These are phyloP conservation scores for Lactifluus echinatus DNA, from an alignment of 768 basidiomycete species.

Conservation along the genomic window DNA sequence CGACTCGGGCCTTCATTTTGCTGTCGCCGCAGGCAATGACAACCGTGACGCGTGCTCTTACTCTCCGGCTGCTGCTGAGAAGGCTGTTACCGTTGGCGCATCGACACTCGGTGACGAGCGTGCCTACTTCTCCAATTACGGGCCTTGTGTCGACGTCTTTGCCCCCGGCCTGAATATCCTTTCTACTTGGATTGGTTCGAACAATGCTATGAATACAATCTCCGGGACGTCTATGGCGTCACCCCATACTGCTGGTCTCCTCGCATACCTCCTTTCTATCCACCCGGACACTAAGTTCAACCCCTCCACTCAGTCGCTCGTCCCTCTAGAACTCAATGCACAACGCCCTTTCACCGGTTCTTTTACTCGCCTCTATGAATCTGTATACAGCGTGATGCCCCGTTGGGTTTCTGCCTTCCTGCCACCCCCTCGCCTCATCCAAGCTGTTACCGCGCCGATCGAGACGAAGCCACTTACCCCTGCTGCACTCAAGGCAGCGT, in stretches of 20 bases:
- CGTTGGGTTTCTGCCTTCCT: conserved; percentile 46
- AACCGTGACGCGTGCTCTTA: conserved; percentile 86
- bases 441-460: conserved; percentile 31
- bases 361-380: conserved; percentile 41
- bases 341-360: conserved; percentile 30
- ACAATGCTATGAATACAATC: conserved; percentile 52
- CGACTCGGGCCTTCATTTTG: conserved; percentile 80
- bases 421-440: conserved; percentile 40
- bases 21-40: conserved; percentile 90
- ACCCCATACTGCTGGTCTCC: conserved; percentile 77
- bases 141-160: conserved; percentile 86
- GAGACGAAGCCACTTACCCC: conserved; percentile 47
- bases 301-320: conserved; percentile 33
- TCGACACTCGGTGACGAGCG: conserved; percentile 73
- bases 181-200: conserved; percentile 68
- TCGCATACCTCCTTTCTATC: conserved; percentile 85
- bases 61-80: conserved; percentile 84
- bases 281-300: conserved; percentile 59
- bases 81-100: conserved; percentile 92
- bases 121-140: conserved; percentile 90
- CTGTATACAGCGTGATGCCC: conserved; percentile 46
- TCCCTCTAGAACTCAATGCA: conserved; percentile 29
- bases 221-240: conserved; percentile 93
- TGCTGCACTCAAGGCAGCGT: conserved; percentile 63
- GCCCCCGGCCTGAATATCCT: conserved; percentile 85